These are phyloP conservation scores for Mytilinidion resinicola DNA, from an alignment of 495 filamentous ascomycete genomes.

Conservation along the genomic window DNA sequence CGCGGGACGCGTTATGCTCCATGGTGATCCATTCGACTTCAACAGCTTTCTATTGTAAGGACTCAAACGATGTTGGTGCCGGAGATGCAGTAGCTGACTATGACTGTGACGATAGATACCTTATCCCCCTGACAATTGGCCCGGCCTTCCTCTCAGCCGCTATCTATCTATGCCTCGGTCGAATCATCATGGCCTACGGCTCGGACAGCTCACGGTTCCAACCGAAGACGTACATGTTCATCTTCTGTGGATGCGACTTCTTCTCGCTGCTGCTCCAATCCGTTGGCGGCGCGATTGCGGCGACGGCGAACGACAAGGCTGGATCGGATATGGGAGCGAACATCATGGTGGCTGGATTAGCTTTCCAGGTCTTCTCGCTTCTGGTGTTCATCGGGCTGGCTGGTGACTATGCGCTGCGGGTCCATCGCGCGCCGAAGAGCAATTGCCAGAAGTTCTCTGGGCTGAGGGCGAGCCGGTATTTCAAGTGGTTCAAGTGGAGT, in stretches of 20 bases:
- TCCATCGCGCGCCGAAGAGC: constrained; percentile 22
- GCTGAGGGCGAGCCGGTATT: constrained; percentile 7
- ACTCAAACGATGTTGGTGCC: not conserved
- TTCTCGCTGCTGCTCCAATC: constrained; percentile 59
- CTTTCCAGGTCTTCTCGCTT: constrained; percentile 51
- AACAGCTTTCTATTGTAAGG: constrained; percentile 33
- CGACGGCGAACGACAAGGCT: constrained; percentile 40
- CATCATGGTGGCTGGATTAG: constrained; percentile 61
- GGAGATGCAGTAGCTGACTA: not conserved
- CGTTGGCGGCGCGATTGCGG: constrained; percentile 54
- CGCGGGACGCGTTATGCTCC: constrained; percentile 35
- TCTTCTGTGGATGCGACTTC: constrained; percentile 59
- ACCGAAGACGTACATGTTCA: constrained; percentile 48
- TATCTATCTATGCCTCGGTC: constrained; percentile 58
- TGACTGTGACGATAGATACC: constrained; percentile 36
- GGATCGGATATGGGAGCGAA: constrained; percentile 44
- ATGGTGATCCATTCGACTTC: constrained; percentile 35
- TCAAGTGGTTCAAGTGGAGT: constrained; percentile 22
- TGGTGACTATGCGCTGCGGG: constrained; percentile 45
- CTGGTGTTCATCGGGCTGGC: constrained; percentile 47
- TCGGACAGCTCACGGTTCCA: constrained; percentile 54
- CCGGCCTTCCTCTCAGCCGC: constrained; percentile 59
- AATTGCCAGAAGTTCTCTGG: not conserved
- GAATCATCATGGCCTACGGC: constrained; percentile 55
- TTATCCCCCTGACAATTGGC: constrained; percentile 57